Evolutionary conservation across 148 eudicot genomes (phyloP).

Genomic region (Fagopyrum tataricum): DNA sequence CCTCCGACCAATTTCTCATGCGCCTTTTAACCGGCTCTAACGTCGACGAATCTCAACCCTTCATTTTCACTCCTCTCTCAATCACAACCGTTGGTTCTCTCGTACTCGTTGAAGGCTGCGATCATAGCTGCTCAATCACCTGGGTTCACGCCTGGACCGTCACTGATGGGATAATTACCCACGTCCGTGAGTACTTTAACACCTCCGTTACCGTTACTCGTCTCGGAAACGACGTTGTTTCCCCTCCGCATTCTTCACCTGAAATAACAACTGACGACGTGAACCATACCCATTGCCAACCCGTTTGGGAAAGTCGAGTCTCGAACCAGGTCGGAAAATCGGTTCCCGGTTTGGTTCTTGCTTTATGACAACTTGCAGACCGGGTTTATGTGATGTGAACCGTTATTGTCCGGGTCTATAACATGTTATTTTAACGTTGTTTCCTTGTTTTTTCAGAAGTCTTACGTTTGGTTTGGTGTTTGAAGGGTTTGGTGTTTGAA

Average conservation of each 20-base stretch:
- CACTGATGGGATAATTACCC: conserved; percentile 40
- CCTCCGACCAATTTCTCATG: conserved; percentile 62
- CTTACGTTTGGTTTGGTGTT: neutral
- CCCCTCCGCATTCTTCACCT: neutral
- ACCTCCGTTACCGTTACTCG: conserved; percentile 71
- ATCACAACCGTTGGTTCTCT: conserved; percentile 40
- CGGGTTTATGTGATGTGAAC: neutral
- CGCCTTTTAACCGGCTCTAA: conserved; percentile 49
- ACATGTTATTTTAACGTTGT: neutral
- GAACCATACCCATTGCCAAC: conserved; percentile 13
- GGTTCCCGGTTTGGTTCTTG: conserved; percentile 23
- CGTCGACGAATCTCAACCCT: neutral
- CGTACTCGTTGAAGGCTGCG: conserved; percentile 61
- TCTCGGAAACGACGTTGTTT: conserved; percentile 14
- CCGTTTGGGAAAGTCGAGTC: conserved; percentile 22
- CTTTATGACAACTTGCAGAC: conserved; percentile 6
- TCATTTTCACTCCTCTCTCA: conserved; percentile 35
- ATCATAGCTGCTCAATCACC: conserved; percentile 36
- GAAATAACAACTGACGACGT: neutral
- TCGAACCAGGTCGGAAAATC: conserved; percentile 21
- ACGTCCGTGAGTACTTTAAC: conserved; percentile 60
- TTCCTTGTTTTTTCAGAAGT: neutral
- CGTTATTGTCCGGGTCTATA: neutral
- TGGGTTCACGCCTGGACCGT: conserved; percentile 89
- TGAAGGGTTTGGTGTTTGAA: neutral